Conservation (phyloP, 108 stramenopile genomes). For the Nitzschia inconspicua region DNA sequence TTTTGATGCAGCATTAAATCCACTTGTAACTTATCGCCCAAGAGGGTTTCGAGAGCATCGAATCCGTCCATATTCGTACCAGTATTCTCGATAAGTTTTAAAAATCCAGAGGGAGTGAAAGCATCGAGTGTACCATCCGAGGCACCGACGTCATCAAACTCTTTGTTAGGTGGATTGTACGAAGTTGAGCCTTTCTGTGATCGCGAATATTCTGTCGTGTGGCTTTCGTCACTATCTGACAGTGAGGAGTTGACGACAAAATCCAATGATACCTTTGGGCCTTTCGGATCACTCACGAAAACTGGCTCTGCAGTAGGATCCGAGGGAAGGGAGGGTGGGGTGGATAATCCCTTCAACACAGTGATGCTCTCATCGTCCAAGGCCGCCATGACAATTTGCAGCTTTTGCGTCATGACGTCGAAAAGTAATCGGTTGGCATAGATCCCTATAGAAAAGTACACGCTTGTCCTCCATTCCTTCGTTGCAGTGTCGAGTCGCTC, state of each 20-base stretch:
- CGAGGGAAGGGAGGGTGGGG: conserved; percentile 19
- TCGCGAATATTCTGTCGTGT: background rate
- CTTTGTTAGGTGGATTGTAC: too few species aligned
- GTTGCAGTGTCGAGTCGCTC: background rate
- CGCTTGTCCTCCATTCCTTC: background rate
- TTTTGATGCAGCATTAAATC: conserved; percentile 64
- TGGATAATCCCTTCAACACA: conserved; percentile 16
- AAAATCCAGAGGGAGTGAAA: conserved; percentile 50
- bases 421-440: conserved; percentile 37
- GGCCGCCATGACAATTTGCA: conserved; percentile 41
- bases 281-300: conserved; percentile 8
- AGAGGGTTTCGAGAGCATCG: background rate
- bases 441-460: conserved; percentile 33
- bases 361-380: conserved; percentile 25
- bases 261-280: background rate
- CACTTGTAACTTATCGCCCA: conserved; percentile 12
- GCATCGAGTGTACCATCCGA: conserved; percentile 6
- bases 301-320: conserved; percentile 16
- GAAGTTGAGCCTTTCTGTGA: too few species aligned
- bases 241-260: background rate
- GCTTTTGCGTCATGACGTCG: conserved; percentile 27
- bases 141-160: background rate
- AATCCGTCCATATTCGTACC: conserved; percentile 8
- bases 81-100: conserved; percentile 51
- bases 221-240: background rate